Evolutionary conservation across 225 moss, liverwort and hornwort genomes (phyloP).

Genomic region (Sphagnum tenellum): DNA sequence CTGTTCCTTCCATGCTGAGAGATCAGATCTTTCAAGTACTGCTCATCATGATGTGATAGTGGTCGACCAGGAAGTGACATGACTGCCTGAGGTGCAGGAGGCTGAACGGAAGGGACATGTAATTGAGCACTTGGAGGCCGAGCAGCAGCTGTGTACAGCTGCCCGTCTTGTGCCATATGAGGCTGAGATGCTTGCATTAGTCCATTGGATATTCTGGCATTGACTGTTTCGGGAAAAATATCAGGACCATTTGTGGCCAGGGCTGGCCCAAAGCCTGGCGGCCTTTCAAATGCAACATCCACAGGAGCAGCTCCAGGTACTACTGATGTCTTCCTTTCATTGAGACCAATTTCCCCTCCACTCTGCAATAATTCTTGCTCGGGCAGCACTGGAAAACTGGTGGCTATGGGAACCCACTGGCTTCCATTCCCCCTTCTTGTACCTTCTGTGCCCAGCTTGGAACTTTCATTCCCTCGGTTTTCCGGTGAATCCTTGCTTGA

Average conservation of each 20-base stretch:
- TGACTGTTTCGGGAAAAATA: conserved; percentile 2
- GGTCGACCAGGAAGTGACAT: conserved; percentile 40
- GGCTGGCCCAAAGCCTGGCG: conserved; percentile 45
- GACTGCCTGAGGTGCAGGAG: conserved; percentile 23
- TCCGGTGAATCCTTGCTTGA: conserved; percentile 2
- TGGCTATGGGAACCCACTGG: too few relatives aligned
- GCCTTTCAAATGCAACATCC: conserved; percentile 21
- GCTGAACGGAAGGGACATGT: conserved; percentile 9
- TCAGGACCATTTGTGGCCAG: conserved; percentile 9
- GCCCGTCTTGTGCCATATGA: conserved; percentile 8
- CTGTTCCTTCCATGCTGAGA: conserved; percentile 78
- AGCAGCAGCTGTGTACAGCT: conserved; percentile 10
- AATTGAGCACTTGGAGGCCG: conserved; percentile 10
- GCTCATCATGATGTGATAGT: conserved; percentile 54
- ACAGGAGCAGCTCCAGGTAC: conserved; percentile 4
- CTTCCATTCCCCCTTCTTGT: too few relatives aligned
- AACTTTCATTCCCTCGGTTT: too few relatives aligned
- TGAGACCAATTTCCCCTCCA: background rate
- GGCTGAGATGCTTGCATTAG: conserved; percentile 4
- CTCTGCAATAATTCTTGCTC: background rate
- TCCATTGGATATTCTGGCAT: conserved; percentile 3
- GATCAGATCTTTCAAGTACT: conserved; percentile 84
- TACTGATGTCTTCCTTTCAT: conserved; percentile 21
- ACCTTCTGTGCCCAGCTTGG: too few relatives aligned
- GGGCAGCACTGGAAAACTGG: background rate